Conservation (phyloP, 139 green algal genomes). For the Pedinophyceae sp. region DNA sequence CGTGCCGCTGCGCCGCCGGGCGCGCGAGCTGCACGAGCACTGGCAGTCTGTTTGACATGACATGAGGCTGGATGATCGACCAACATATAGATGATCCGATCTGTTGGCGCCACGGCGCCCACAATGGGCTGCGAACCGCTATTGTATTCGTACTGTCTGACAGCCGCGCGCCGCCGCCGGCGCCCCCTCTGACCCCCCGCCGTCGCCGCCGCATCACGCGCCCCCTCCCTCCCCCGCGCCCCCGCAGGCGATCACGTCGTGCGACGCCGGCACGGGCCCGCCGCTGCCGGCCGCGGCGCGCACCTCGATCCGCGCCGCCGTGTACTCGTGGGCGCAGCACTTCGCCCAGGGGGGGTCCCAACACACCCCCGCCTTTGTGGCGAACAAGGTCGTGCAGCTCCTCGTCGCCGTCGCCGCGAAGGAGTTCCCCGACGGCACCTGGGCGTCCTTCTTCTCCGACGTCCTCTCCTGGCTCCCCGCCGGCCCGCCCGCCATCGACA, state of each 20-base stretch:
- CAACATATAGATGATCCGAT: too few relatives aligned
- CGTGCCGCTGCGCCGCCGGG: too few relatives aligned
- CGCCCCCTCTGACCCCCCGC: too few relatives aligned
- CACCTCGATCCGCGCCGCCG: conserved; percentile 2
- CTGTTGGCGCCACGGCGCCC: too few relatives aligned
- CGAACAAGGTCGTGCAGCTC: conserved; percentile 87
- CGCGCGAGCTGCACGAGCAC: too few relatives aligned
- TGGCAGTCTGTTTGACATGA: not conserved
- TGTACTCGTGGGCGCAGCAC: too few relatives aligned
- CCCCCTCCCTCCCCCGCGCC: not conserved
- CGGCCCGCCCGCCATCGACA: conserved; percentile 55
- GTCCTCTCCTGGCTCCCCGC: conserved; percentile 33
- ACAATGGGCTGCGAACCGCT: too few relatives aligned
- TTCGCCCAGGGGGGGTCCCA: not conserved
- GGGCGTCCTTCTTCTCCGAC: conserved; percentile 58
- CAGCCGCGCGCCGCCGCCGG: too few relatives aligned
- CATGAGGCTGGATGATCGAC: too few relatives aligned
- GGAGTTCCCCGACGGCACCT: not conserved
- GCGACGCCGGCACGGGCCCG: conserved; percentile 1
- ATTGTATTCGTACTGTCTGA: too few relatives aligned
- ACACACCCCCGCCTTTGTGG: conserved; percentile 50
- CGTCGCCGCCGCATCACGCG: too few relatives aligned
- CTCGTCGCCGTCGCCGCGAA: conserved; percentile 23
- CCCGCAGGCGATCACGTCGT: conserved; percentile 1
- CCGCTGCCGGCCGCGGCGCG: conserved; percentile 4